Evolutionary conservation across 1,139 yeast genomes (phyloP), one percentile per base, ranked within the genome.

Genomic region (Debaryomyces udenii): DNA sequence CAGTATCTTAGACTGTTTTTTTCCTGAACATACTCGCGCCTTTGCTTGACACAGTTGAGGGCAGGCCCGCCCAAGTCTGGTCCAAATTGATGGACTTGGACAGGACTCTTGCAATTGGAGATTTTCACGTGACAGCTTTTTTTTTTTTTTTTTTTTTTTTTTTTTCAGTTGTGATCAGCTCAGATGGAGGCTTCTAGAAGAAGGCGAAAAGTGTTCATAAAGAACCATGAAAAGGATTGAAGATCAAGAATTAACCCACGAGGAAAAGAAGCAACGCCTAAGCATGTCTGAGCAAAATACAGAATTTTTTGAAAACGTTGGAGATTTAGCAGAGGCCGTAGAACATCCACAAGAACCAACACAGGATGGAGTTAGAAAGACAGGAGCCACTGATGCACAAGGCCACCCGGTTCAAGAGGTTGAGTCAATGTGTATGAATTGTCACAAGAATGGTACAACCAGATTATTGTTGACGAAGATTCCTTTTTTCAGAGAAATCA

Each of bases 401-500:
- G 97, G 96, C n/a, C 95, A 89, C 53, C 96, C 96, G 4, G 96
- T 93, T 14, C 97, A 90, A 63, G 98, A 93, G 62, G 80, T 94
- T 49, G 94, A 91, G 60, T 89, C 97, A 14, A 69, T 91, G 40
- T 94, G 99, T 70, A 91, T 94, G 96, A 88, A 89, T 69, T 94
- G 99, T 65, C 89, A 84, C 51, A 70, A 91, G 53, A 76, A 81
- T 44, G 99, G 99, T 46, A 73, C 74, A 38, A 93, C 99, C 11
- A 73, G 95, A 53, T 62, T 94, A 62, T 72, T 94, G 40, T 72
- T 94, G 56, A 93, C 99, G 11, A 75, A 82, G 46, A 94, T 94
- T 53, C 99, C 99, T 9, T 90, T 73, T 56, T 94, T 94, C 69
- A 75, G 93, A 52, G 98, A 94, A 63, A 81, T 94, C 45, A 88